A percentile compares a stretch with the other conserved stretches of the same genome.
Evolutionary conservation across 164 flowering plant species (phyloP).

Genomic region (Malania oleifera): DNA sequence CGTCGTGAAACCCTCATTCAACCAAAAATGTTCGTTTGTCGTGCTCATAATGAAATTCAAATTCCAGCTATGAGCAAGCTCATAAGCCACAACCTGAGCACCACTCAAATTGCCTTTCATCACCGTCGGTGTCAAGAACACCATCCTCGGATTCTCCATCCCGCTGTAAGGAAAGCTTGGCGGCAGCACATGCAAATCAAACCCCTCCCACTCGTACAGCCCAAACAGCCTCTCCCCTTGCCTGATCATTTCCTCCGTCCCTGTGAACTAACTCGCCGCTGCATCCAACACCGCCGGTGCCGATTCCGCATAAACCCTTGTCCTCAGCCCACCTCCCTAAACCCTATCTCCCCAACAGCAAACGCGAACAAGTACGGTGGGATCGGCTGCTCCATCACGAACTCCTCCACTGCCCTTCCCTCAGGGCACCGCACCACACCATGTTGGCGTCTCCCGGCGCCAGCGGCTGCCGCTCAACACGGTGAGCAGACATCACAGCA

Average conservation of each 20-base stretch:
- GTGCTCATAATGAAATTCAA: slow-evolving; percentile 92
- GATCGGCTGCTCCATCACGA: slow-evolving; percentile 81
- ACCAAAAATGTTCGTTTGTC: slow-evolving; percentile 93
- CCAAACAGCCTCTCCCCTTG: slow-evolving; percentile 92
- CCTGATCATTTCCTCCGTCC: slow-evolving; percentile 86
- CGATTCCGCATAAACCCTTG: slow-evolving; percentile 74
- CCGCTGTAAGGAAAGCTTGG: slow-evolving; percentile 99
- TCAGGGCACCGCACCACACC: slow-evolving; percentile 62
- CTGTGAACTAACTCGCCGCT: slow-evolving; percentile 80
- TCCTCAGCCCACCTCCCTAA: slow-evolving; percentile 79
- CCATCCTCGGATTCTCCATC: slow-evolving; percentile 98
- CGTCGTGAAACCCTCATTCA: slow-evolving; percentile 97
- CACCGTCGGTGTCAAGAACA: slow-evolving; percentile 91
- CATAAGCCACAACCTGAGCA: slow-evolving; percentile 92
- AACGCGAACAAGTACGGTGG: slow-evolving; percentile 94
- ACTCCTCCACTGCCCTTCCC: slow-evolving; percentile 83
- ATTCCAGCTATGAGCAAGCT: slow-evolving; percentile 99
- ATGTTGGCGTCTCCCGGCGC: slow-evolving; percentile 28
- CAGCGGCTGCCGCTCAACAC: slow-evolving; percentile 57
- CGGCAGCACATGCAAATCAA: slow-evolving; percentile 86
- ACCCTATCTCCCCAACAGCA: slow-evolving; percentile 77
- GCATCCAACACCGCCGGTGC: slow-evolving; percentile 53
- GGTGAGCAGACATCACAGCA: slow-evolving; percentile 83
- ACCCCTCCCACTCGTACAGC: slow-evolving; percentile 88
- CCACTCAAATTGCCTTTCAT: slow-evolving; percentile 86